Percentiles rank a stretch among this genome's conserved stretches.
Conservation (phyloP, 108 stramenopile genomes). For the Nitzschia sp. region DNA sequence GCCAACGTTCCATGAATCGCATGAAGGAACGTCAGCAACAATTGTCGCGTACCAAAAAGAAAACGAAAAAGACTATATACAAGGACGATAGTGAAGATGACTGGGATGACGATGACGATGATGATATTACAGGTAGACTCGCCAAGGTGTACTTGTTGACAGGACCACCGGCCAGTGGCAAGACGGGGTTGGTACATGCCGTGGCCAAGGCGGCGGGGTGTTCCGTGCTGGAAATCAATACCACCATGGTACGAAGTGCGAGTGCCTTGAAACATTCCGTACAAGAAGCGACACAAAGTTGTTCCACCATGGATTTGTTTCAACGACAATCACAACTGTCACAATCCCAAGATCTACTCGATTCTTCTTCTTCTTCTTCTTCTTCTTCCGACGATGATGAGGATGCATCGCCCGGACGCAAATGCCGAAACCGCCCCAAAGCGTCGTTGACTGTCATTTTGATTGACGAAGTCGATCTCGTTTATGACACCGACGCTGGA, state of each 20-base stretch:
- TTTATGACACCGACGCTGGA: slow-evolving; percentile 74
- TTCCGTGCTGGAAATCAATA: slow-evolving; percentile 77
- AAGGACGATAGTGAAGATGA: slow-evolving; percentile 46
- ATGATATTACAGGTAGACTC: too few species aligned
- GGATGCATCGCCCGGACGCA: neutral
- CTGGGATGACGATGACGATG: slow-evolving; percentile 23
- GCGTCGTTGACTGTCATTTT: slow-evolving; percentile 66
- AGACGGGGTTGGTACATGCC: slow-evolving; percentile 70
- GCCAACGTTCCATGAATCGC: slow-evolving; percentile 47
- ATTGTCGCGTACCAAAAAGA: slow-evolving; percentile 11
- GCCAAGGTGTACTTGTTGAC: slow-evolving; percentile 61
- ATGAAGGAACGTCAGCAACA: slow-evolving; percentile 46
- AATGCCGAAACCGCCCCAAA: slow-evolving; percentile 4
- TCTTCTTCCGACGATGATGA: slow-evolving; percentile 29
- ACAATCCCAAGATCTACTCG: neutral
- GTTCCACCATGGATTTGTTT: slow-evolving; percentile 59
- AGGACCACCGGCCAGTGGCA: slow-evolving; percentile 69
- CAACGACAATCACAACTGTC: slow-evolving; percentile 17
- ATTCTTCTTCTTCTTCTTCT: neutral
- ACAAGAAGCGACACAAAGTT: slow-evolving; percentile 80
- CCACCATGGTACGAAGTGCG: slow-evolving; percentile 55
- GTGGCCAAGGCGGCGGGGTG: slow-evolving; percentile 60
- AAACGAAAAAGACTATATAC: slow-evolving; percentile 33
- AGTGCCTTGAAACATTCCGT: slow-evolving; percentile 59
- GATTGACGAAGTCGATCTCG: slow-evolving; percentile 84